Percentiles rank a stretch among this genome's conserved stretches.
Evolutionary conservation across 495 filamentous ascomycete species (phyloP).

Genomic region (Amorphotheca resinae): DNA sequence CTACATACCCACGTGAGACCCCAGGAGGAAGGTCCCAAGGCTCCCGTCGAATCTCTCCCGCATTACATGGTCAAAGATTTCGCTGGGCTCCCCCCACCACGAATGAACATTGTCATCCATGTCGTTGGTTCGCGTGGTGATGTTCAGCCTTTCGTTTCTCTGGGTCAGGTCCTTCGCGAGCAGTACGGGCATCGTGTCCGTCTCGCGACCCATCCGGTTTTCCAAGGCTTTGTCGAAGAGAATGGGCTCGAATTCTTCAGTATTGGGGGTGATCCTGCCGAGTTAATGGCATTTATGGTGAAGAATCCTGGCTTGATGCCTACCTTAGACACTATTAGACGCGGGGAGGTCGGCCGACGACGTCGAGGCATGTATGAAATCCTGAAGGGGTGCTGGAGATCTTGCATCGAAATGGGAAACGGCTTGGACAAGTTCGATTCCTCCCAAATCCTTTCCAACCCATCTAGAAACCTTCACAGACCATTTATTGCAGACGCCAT

Average conservation of each 20-base stretch:
- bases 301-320: slow-evolving; percentile 65
- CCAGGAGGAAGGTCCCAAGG: not conserved
- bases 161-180: slow-evolving; percentile 36
- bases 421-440: not conserved
- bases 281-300: slow-evolving; percentile 66
- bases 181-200: slow-evolving; percentile 46
- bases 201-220: slow-evolving; percentile 49
- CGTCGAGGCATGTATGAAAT: slow-evolving; percentile 47
- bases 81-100: not conserved
- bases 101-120: slow-evolving; percentile 50
- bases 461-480: slow-evolving; percentile 2
- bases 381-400: slow-evolving; percentile 46
- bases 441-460: not conserved
- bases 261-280: slow-evolving; percentile 49
- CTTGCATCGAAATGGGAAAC: slow-evolving; percentile 41
- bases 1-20: not conserved
- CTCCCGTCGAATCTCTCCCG: not conserved
- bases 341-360: slow-evolving; percentile 48
- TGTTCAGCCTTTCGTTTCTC: slow-evolving; percentile 48
- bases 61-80: not conserved
- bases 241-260: slow-evolving; percentile 47
- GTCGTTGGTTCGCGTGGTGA: slow-evolving; percentile 50
- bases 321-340: slow-evolving; percentile 44
- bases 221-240: slow-evolving; percentile 42
- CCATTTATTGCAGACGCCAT: slow-evolving; percentile 58